These are phyloP conservation scores for Senecio squalidus DNA, from an alignment of 140 eudicot genomes.

Conservation along the genomic window DNA sequence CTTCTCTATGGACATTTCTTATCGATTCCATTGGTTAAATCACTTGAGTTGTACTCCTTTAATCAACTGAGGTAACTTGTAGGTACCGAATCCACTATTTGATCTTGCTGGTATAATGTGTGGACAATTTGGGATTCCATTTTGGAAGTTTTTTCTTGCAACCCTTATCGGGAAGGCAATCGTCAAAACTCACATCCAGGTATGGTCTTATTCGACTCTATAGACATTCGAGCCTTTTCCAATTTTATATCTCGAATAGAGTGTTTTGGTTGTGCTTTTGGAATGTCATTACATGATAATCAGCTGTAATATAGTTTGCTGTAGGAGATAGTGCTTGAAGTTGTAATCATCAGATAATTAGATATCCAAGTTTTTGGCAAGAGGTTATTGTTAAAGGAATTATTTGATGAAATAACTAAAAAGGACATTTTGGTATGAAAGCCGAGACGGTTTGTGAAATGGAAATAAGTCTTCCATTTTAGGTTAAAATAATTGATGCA, in stretches of 20 bases:
- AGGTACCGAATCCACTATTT: slow-evolving; percentile 86
- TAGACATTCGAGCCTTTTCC: background rate
- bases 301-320: background rate
- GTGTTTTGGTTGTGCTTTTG: background rate
- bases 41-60: slow-evolving; percentile 1
- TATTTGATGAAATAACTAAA: background rate
- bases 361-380: background rate
- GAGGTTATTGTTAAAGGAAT: background rate
- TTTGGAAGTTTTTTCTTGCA: slow-evolving; percentile 71
- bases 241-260: background rate
- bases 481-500: background rate
- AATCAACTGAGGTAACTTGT: slow-evolving; percentile 13
- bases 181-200: slow-evolving; percentile 80
- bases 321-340: background rate
- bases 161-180: slow-evolving; percentile 74
- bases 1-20: background rate
- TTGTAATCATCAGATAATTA: background rate
- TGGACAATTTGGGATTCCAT: slow-evolving; percentile 82
- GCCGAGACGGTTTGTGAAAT: background rate
- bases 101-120: slow-evolving; percentile 92
- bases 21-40: background rate
- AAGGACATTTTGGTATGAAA: background rate
- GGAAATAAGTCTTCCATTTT: background rate
- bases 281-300: background rate
- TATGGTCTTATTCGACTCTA: slow-evolving; percentile 6